Evolutionary conservation across 108 stramenopile genomes (phyloP).

Genomic region (Cyclotella atomus): DNA sequence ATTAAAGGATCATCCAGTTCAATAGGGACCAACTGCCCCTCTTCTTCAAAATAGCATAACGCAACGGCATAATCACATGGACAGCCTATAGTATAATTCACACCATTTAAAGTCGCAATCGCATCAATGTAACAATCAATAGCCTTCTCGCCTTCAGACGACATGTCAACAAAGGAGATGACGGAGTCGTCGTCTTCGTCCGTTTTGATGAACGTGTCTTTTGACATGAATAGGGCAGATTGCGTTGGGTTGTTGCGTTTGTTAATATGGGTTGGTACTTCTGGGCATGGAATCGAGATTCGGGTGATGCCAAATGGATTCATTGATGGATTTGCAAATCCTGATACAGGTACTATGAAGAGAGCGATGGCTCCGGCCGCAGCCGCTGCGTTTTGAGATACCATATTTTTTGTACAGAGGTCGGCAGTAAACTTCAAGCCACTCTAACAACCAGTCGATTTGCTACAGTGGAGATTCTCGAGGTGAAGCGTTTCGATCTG

Average conservation of each 20-base stretch:
- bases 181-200: conserved; percentile 72
- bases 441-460: too few species aligned
- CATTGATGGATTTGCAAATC: conserved; percentile 4
- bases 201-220: conserved; percentile 37
- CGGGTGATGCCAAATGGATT: background rate
- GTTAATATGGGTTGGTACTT: background rate
- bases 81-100: conserved; percentile 85
- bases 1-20: conserved; percentile 79
- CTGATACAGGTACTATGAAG: background rate
- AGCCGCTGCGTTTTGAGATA: background rate
- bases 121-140: conserved; percentile 90
- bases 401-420: background rate
- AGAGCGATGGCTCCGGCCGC: background rate
- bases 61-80: conserved; percentile 89
- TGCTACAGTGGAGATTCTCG: too few species aligned
- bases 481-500: too few species aligned
- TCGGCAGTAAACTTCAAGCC: too few species aligned
- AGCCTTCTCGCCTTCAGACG: conserved; percentile 50
- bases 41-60: conserved; percentile 78
- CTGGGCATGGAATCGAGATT: background rate
- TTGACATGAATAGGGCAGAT: conserved; percentile 14
- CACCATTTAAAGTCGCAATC: conserved; percentile 55
- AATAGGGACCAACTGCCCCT: conserved; percentile 69
- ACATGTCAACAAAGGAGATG: conserved; percentile 77
- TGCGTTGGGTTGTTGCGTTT: background rate